These are phyloP conservation scores for Colletotrichum sp. DNA, from an alignment of 2,329 filamentous ascomycete genomes.

Conservation along the genomic window DNA sequence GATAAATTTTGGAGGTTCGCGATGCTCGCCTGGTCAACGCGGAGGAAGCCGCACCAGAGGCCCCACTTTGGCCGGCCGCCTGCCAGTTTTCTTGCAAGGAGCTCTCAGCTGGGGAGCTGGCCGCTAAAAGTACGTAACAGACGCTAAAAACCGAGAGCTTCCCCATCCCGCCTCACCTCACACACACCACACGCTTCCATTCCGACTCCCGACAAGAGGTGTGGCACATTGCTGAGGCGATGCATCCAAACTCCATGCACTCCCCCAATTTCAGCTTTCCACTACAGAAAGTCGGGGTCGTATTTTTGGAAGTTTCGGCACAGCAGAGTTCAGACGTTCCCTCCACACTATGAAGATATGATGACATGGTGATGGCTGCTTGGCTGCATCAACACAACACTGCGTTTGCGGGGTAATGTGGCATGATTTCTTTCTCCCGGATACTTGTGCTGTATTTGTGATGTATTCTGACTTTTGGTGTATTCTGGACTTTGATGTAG, in stretches of 20 bases:
- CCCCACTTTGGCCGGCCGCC: not conserved
- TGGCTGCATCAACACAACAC: not conserved
- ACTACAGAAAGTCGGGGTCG: not conserved
- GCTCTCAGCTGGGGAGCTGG: not conserved
- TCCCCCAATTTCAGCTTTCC: not conserved
- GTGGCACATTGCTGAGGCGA: not conserved
- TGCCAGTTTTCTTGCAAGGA: not conserved
- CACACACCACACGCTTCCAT: not conserved
- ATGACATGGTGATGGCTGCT: slow-evolving; percentile 9
- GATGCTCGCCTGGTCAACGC: slow-evolving; percentile 17
- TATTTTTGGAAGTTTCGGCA: not conserved
- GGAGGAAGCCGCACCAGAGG: slow-evolving; percentile 5
- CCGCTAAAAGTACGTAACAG: not conserved
- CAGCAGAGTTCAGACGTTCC: not conserved
- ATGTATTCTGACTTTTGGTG: too few relatives aligned
- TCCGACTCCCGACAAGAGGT: not conserved
- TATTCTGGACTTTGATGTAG: not conserved
- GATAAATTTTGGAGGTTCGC: slow-evolving; percentile 25
- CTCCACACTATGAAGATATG: not conserved
- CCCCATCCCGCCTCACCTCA: not conserved
- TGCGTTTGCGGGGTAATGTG: not conserved
- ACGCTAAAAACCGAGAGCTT: not conserved
- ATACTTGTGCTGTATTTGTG: not conserved
- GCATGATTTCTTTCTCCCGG: not conserved
- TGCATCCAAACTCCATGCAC: not conserved